Conservation (phyloP, 208 protist genomes). For the Acanthamoeba lugdunensis region DNA sequence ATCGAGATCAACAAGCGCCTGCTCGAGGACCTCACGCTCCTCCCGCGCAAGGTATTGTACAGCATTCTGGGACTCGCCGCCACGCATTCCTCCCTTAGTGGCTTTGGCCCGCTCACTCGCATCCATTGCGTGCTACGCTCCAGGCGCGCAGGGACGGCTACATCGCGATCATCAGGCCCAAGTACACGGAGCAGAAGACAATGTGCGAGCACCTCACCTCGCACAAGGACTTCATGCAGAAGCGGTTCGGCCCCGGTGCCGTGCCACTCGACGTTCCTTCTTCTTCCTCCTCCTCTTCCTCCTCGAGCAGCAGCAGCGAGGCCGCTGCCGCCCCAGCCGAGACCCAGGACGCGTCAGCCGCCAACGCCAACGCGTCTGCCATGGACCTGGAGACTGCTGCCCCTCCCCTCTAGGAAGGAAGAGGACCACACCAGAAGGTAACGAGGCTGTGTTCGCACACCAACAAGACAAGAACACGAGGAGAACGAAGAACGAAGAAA, state of each 20-base stretch:
- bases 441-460: no score
- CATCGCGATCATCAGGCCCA: slow-evolving; percentile 61
- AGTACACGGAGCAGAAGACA: slow-evolving; percentile 23
- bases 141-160: slow-evolving; percentile 70
- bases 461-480: no score
- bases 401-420: neutral
- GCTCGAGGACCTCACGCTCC: slow-evolving; percentile 1
- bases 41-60: neutral
- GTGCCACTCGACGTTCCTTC: no score
- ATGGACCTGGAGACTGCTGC: neutral
- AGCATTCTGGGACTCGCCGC: neutral
- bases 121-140: neutral
- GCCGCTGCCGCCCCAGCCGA: no score
- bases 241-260: neutral
- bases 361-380: neutral
- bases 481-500: neutral
- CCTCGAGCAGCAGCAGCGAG: neutral
- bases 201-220: slow-evolving; percentile 16
- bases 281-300: neutral
- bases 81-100: neutral
- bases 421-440: no score
- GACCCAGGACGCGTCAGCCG: no score
- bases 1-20: slow-evolving; percentile 68
- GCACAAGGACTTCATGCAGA: slow-evolving; percentile 23
- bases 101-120: neutral